Evolutionary conservation across 257 asterid species (phyloP), one percentile per base, ranked within the genome.

Genomic region (Penstemon newberryi): DNA sequence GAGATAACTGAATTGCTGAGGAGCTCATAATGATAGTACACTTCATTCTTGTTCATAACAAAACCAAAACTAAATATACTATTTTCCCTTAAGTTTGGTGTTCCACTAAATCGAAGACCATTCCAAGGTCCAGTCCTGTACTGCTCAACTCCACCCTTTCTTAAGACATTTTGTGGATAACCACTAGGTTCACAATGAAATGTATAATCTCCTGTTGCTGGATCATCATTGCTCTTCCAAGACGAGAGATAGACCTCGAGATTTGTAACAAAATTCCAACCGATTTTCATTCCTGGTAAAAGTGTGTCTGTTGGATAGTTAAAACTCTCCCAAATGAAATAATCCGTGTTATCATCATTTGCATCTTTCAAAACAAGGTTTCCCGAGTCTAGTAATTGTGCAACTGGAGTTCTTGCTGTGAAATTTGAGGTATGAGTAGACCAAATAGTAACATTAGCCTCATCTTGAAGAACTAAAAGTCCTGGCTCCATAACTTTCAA

Each of bases 281-380:
- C 94, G 5, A 81, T 70, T 60, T 77, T 81, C 91, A 83, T 83
- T 2, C 85, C 84, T 0, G 95, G 86, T 11, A 87, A 47, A 45
- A 73, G 19, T 0, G 85, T 83, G 25, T 85, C 84, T 1, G 84
- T 65, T 0, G 89, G 85, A 57, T 78, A 65, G 33, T 85, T 75
- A 62, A 84, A 84, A 15, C 94, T 87, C 79, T 82, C 84, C 94
- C 94, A 82, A 0, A 84, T 38, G 44, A 52, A 73, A 49, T 73
- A 66, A 6, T 73, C 81, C 0, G 70, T 67, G 11, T 52, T 33
- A 13, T 37, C 54, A 63, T 81, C 76, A 3, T 65, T 51, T 7
- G 71, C 82, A 71, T 75, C 83, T 71, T 25, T 74, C 11, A 87
- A 57, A 5, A 87, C 83, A 39, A 84, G 81, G 46, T 87, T 84